These are phyloP conservation scores for Fomitopsis schrenkii DNA, from an alignment of 1,284 basidiomycete species.

Conservation along the genomic window DNA sequence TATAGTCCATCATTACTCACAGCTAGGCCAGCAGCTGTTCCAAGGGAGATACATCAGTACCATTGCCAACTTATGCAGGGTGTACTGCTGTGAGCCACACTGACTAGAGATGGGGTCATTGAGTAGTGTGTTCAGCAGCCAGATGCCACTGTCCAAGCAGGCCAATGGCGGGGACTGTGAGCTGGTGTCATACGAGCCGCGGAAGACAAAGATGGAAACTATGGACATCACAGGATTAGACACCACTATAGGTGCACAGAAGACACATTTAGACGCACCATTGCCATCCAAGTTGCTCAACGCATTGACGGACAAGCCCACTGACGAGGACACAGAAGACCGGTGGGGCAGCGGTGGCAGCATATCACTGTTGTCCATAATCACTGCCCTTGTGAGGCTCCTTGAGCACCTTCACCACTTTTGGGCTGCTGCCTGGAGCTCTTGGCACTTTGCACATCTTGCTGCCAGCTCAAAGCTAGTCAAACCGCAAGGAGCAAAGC, in stretches of 20 bases:
- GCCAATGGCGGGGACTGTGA: slow-evolving; percentile 56
- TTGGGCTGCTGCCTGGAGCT: slow-evolving; percentile 33
- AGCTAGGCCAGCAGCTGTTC: too few species aligned
- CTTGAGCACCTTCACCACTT: slow-evolving; percentile 39
- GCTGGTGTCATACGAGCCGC: slow-evolving; percentile 55
- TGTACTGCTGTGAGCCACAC: slow-evolving; percentile 25
- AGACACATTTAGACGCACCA: slow-evolving; percentile 41
- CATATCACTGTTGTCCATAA: slow-evolving; percentile 18
- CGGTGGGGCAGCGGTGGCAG: slow-evolving; percentile 40
- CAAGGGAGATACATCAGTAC: slow-evolving; percentile 28
- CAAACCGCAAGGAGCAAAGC: slow-evolving; percentile 75
- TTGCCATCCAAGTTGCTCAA: slow-evolving; percentile 73
- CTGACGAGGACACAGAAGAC: slow-evolving; percentile 52
- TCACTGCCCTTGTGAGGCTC: slow-evolving; percentile 48
- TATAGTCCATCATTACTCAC: too few species aligned
- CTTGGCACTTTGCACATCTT: slow-evolving; percentile 67
- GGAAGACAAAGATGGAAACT: slow-evolving; percentile 66
- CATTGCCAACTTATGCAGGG: slow-evolving; percentile 38
- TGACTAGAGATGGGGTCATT: slow-evolving; percentile 57
- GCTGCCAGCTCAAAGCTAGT: slow-evolving; percentile 77
- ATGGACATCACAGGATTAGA: slow-evolving; percentile 8
- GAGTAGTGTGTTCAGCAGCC: slow-evolving; percentile 65
- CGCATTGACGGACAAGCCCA: slow-evolving; percentile 47
- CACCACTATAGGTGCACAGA: not conserved
- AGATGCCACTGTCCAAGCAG: slow-evolving; percentile 50